These are phyloP conservation scores for Nemania diffusa DNA, from an alignment of 2,329 filamentous ascomycete species.

Conservation along the genomic window DNA sequence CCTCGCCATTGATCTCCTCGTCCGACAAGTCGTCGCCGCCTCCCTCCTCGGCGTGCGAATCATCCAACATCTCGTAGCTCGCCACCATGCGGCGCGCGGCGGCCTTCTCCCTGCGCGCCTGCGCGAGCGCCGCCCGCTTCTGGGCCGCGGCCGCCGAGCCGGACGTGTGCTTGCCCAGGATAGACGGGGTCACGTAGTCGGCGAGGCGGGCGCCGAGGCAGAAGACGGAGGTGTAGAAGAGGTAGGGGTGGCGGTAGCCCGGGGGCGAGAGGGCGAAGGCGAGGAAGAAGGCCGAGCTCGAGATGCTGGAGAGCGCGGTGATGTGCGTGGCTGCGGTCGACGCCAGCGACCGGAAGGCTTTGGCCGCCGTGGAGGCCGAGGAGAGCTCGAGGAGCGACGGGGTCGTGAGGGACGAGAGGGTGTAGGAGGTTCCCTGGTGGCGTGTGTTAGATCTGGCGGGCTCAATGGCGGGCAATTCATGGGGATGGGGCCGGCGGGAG, in stretches of 20 bases:
- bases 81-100: slow-evolving; percentile 68
- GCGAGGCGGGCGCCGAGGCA: slow-evolving; percentile 69
- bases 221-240: slow-evolving; percentile 83
- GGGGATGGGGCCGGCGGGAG: not conserved
- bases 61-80: slow-evolving; percentile 75
- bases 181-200: slow-evolving; percentile 59
- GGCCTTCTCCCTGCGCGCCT: slow-evolving; percentile 46
- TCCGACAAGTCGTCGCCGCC: slow-evolving; percentile 56
- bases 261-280: slow-evolving; percentile 82
- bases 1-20: slow-evolving; percentile 68
- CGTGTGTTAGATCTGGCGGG: slow-evolving; percentile 21
- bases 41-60: slow-evolving; percentile 58
- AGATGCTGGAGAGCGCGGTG: slow-evolving; percentile 73
- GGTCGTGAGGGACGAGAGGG: slow-evolving; percentile 79
- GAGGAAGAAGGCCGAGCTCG: slow-evolving; percentile 77
- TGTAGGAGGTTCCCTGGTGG: slow-evolving; percentile 86
- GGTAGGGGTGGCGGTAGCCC: slow-evolving; percentile 83
- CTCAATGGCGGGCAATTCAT: not conserved
- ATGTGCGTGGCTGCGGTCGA: slow-evolving; percentile 72
- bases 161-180: slow-evolving; percentile 49
- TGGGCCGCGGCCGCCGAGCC: slow-evolving; percentile 43
- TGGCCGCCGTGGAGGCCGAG: slow-evolving; percentile 75
- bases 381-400: slow-evolving; percentile 84
- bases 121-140: slow-evolving; percentile 47
- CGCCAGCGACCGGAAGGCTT: slow-evolving; percentile 75